phyloP scores from a whole-genome alignment of 108 stramenopile genomes.

The Conticribra guillardii region DNA sequence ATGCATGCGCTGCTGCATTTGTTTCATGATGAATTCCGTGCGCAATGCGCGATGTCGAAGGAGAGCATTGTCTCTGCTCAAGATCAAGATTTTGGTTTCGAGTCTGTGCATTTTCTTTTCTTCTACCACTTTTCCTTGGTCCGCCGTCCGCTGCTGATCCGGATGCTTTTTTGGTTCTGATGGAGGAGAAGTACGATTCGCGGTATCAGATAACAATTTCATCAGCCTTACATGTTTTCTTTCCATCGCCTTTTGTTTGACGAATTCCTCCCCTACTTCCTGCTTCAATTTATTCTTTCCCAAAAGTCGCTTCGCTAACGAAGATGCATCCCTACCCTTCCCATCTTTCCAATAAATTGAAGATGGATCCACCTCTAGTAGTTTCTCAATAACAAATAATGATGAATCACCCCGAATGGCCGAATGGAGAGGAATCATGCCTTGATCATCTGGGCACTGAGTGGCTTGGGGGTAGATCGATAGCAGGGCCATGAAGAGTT shows the following conservation, averaged over 20 bases:
- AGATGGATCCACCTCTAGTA: slow-evolving; percentile 22
- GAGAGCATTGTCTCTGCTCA: slow-evolving; percentile 27
- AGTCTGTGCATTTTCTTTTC: slow-evolving; percentile 10
- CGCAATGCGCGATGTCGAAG: slow-evolving; percentile 17
- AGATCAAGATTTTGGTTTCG: slow-evolving; percentile 12
- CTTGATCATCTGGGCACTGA: slow-evolving; percentile 36
- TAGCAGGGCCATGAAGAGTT: slow-evolving; percentile 28
- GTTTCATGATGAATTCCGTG: slow-evolving; percentile 3
- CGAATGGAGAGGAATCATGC: slow-evolving; percentile 42
- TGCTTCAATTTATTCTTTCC: slow-evolving; percentile 18
- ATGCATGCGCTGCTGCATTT: slow-evolving; percentile 23
- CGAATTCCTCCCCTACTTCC: slow-evolving; percentile 1
- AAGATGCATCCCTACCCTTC: slow-evolving; percentile 35
- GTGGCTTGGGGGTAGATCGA: slow-evolving; percentile 31
- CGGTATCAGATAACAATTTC: slow-evolving; percentile 18
- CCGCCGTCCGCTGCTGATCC: background rate
- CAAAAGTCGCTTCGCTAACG: slow-evolving; percentile 20
- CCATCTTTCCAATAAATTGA: slow-evolving; percentile 31
- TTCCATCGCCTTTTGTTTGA: background rate
- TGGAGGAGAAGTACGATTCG: slow-evolving; percentile 7
- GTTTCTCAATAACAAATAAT: slow-evolving; percentile 9
- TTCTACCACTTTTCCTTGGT: background rate
- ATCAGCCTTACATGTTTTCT: slow-evolving; percentile 15
- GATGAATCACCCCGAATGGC: slow-evolving; percentile 40
- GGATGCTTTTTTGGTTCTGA: slow-evolving; percentile 12